Percentiles rank a stretch among this genome's conserved stretches.
Conservation (phyloP, 371 early-diverging fungal genomes). For the Coelomomyces lativittatus region DNA sequence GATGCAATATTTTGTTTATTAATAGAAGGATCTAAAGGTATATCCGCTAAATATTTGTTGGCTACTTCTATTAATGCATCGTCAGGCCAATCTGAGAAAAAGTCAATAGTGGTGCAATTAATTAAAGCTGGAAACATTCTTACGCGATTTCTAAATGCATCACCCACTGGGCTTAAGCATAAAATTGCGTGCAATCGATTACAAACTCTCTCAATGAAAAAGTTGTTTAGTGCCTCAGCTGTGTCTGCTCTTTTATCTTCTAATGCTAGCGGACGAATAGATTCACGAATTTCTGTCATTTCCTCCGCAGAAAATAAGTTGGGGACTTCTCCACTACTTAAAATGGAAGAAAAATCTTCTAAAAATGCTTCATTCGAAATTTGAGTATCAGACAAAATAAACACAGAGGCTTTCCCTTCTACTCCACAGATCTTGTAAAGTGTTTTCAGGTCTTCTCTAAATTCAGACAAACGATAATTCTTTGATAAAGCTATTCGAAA, state of each 20-base stretch:
- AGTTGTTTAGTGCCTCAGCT: slow-evolving; percentile 11
- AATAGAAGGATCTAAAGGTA: slow-evolving; percentile 15
- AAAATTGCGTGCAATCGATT: slow-evolving; percentile 25
- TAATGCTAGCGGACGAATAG: slow-evolving; percentile 4
- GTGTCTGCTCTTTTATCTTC: slow-evolving; percentile 11
- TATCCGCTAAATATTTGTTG: slow-evolving; percentile 12
- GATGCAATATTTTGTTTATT: slow-evolving; percentile 12
- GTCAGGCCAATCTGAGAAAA: slow-evolving; percentile 39
- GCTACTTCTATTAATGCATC: slow-evolving; percentile 36
- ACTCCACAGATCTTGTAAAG: slow-evolving; percentile 18
- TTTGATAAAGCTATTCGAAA: slow-evolving; percentile 38
- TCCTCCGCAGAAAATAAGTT: slow-evolving; percentile 27
- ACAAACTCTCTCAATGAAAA: slow-evolving; percentile 26
- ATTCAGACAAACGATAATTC: slow-evolving; percentile 23
- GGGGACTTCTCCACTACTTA: slow-evolving; percentile 31
- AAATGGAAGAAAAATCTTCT: slow-evolving; percentile 25
- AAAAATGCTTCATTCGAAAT: slow-evolving; percentile 15
- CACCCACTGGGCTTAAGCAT: slow-evolving; percentile 36
- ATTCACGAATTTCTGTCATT: slow-evolving; percentile 16
- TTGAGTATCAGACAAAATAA: slow-evolving; percentile 28
- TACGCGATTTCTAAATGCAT: slow-evolving; percentile 24
- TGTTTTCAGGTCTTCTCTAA: slow-evolving; percentile 30
- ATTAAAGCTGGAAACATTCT: slow-evolving; percentile 32
- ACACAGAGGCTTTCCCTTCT: slow-evolving; percentile 17
- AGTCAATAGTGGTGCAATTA: slow-evolving; percentile 35